phyloP scores from a whole-genome alignment of 1,284 basidiomycete genomes.

The Lignosus rhinocerotis region DNA sequence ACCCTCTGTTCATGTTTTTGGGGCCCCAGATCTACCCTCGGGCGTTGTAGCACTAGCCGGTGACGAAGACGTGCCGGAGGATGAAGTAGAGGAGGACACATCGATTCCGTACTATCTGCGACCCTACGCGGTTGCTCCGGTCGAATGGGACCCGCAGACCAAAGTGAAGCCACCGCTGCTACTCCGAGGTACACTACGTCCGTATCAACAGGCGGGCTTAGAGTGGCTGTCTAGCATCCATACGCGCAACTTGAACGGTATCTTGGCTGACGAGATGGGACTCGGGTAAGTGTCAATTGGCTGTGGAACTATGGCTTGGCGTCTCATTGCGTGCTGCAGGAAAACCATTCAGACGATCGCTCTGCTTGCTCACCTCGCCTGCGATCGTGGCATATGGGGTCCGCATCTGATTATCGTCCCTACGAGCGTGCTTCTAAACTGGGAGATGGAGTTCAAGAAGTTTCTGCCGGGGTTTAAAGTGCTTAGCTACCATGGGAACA shows the following conservation, averaged over 20 bases:
- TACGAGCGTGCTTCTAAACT: constrained; percentile 93
- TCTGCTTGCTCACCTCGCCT: constrained; percentile 90
- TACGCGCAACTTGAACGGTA: constrained; percentile 87
- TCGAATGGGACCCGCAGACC: constrained; percentile 59
- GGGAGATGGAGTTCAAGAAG: constrained; percentile 99
- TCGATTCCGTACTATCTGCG: constrained; percentile 60
- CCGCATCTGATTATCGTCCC: constrained; percentile 96
- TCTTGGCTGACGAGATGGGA: constrained; percentile 92
- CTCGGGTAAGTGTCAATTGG: constrained; percentile 61
- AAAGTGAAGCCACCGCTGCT: constrained; percentile 78
- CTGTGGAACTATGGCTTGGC: neutral
- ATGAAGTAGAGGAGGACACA: constrained; percentile 32
- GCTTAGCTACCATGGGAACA: constrained; percentile 89
- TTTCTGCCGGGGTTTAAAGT: constrained; percentile 94
- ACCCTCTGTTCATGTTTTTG: neutral
- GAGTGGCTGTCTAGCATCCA: constrained; percentile 96
- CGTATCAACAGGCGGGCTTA: constrained; percentile 92
- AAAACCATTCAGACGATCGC: constrained; percentile 98
- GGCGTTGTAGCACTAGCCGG: neutral
- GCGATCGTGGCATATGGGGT: constrained; percentile 95
- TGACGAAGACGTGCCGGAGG: constrained; percentile 13
- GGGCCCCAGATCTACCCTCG: neutral
- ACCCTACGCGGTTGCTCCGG: constrained; percentile 66
- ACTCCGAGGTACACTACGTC: constrained; percentile 84
- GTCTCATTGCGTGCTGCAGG: constrained; percentile 41